A percentile compares a stretch with the other conserved stretches of the same genome.
phyloP scores from a whole-genome alignment of 192 early-diverging fungal species.

The Chytriomyces hyalinus region DNA sequence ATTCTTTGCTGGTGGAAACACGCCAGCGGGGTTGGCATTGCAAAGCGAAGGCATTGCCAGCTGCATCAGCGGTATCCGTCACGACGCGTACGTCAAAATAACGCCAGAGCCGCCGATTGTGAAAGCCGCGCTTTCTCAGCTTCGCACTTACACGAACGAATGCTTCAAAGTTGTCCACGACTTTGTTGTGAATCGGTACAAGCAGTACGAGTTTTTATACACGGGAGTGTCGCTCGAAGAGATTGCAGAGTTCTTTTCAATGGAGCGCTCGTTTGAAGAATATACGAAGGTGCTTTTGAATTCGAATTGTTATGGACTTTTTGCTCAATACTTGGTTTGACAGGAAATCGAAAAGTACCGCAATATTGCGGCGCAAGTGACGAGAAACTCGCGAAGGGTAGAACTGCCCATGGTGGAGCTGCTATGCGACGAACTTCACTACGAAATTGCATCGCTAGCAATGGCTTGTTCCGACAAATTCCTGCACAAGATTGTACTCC shows the following conservation, averaged over 20 bases:
- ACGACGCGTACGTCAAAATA: conserved; percentile 37
- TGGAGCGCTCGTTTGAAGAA: conserved; percentile 62
- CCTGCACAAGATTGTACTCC: conserved; percentile 54
- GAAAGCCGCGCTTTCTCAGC: conserved; percentile 31
- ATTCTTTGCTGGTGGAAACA: background rate
- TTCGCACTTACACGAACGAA: conserved; percentile 45
- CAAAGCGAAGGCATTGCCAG: conserved; percentile 33
- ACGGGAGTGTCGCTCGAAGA: conserved; percentile 38
- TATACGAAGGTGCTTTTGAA: conserved; percentile 43
- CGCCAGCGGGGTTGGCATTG: conserved; percentile 18
- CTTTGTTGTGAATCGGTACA: conserved; percentile 47
- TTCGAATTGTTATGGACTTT: background rate
- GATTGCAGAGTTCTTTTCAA: conserved; percentile 48
- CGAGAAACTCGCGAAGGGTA: conserved; percentile 45
- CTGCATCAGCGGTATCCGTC: conserved; percentile 25
- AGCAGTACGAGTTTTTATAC: conserved; percentile 51
- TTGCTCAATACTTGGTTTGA: background rate
- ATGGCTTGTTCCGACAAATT: conserved; percentile 53
- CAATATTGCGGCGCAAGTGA: conserved; percentile 44
- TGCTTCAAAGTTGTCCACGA: conserved; percentile 56
- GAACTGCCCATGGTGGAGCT: conserved; percentile 62
- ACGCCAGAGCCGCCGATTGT: conserved; percentile 45
- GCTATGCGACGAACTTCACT: conserved; percentile 59
- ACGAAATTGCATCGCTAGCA: conserved; percentile 45
- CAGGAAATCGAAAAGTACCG: conserved; percentile 63